These are phyloP conservation scores for Ceratocystiopsis sp. DNA, from an alignment of 2,329 filamentous ascomycete genomes.

Conservation along the genomic window DNA sequence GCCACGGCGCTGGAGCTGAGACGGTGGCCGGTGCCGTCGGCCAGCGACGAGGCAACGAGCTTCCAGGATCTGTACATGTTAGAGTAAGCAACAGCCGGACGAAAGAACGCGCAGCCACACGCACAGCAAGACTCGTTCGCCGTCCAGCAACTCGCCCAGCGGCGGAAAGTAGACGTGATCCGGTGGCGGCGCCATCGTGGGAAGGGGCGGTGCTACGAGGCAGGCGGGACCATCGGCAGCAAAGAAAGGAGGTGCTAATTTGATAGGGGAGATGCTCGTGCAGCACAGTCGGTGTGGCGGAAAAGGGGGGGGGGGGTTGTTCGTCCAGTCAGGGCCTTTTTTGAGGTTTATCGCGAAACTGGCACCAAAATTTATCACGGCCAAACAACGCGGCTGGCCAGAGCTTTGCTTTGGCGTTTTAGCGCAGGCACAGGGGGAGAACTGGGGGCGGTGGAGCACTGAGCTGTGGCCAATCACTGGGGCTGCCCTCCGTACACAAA, in stretches of 20 bases:
- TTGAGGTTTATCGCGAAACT: slow-evolving; percentile 2
- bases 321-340: slow-evolving; percentile 1
- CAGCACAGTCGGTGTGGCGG: not conserved
- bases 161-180: slow-evolving; percentile 66
- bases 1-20: slow-evolving; percentile 37
- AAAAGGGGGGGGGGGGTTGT: not conserved
- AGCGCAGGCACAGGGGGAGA: no score
- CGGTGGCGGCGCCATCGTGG: slow-evolving; percentile 51
- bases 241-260: not conserved
- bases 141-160: slow-evolving; percentile 68
- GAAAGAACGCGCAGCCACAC: slow-evolving; percentile 16
- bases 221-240: slow-evolving; percentile 2
- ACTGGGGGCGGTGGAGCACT: no score
- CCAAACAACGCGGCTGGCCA: slow-evolving; percentile 9
- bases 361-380: slow-evolving; percentile 5
- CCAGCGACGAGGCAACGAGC: slow-evolving; percentile 36
- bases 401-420: slow-evolving; percentile 6
- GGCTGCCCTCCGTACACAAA: no score
- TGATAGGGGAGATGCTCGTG: no score
- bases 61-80: slow-evolving; percentile 37
- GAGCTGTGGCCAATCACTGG: no score
- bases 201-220: not conserved
- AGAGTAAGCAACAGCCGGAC: slow-evolving; percentile 3
- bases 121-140: slow-evolving; percentile 66
- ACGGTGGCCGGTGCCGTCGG: slow-evolving; percentile 39